Base-by-base conservation (phyloP, 1,284 basidiomycete genomes). In the Leccinum griseonigrum region DNA sequence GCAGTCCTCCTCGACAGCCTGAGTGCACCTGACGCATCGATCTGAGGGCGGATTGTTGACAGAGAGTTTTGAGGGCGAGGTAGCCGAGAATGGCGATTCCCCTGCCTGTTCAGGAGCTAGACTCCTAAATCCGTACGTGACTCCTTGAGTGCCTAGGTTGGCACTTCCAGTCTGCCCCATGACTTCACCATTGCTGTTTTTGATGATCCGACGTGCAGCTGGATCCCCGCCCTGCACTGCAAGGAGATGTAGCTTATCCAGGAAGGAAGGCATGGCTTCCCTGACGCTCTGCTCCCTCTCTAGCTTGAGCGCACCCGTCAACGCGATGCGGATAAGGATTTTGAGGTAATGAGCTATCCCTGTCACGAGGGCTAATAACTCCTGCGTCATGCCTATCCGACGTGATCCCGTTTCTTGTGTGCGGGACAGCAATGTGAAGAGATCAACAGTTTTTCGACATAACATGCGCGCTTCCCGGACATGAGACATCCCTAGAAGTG, bases 261-360 rank as follows among this genome's bases (percentile, higher is more conserved):
- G 84, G 79, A 98, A 98, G 59, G 87, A 89, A 4, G 87, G 80
- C 83, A 99, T 92, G 0, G 95, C 95, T 61, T 91, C 87, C 38
- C 85, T 82, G 58, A 93, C 88, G 64, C 82, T 85, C 69, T 93
- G 86, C 70, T 99, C 97, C 63, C 95, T 83, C 76, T 99, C 97
- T 52, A 99, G 84, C 77, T 94, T 97, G 66, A 99, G 85, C 3
- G 96, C 94, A 18, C 95, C 95, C 0, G 97, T 98, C 52, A 99
- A 81, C 7, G 97, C 96, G 65, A 99, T 98, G 56, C 97, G 91
- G 69, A 99, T 99, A 59, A 99, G 86, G 74, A 99, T 98, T 81
- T 99, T 99, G 74, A 99, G 89, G 77, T 99, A 99, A 77, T 99
- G 97, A 4, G 97, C 97, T 32, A 99, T 84, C 38, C 97, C 97